Conservation (phyloP, 2,329 filamentous ascomycete genomes). For the Paecilomyces sp. region DNA sequence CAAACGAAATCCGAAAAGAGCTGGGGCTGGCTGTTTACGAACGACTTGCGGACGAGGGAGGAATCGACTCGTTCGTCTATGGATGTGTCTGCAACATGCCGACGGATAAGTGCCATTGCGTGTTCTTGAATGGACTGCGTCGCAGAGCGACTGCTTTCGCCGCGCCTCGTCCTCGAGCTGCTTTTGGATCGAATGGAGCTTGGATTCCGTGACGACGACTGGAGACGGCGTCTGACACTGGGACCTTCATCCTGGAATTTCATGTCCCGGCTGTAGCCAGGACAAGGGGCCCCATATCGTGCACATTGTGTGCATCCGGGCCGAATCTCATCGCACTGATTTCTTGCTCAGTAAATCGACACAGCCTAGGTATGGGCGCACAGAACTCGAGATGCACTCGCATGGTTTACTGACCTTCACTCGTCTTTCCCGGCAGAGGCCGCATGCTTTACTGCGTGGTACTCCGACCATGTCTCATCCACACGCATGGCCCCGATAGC, state of each 20-base stretch:
- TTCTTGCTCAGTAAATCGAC: background rate
- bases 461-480: conserved; percentile 29
- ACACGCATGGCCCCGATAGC: background rate
- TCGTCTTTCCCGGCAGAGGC: conserved; percentile 32
- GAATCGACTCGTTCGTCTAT: conserved; percentile 15
- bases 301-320: conserved; percentile 33
- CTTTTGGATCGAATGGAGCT: background rate
- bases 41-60: conserved; percentile 14
- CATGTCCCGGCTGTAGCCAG: conserved; percentile 26
- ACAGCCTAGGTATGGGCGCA: background rate
- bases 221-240: conserved; percentile 24
- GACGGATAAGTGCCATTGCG: conserved; percentile 18
- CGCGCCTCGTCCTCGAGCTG: conserved; percentile 1
- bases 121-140: conserved; percentile 11
- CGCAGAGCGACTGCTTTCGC: conserved; percentile 2
- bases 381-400: background rate
- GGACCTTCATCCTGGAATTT: conserved; percentile 33
- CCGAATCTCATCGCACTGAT: conserved; percentile 39
- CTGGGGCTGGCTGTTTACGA: conserved; percentile 14
- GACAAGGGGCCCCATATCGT: conserved; percentile 29
- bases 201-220: conserved; percentile 6
- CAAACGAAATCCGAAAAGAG: conserved; percentile 18
- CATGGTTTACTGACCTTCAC: conserved; percentile 23
- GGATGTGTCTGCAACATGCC: conserved; percentile 8
- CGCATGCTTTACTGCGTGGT: conserved; percentile 35